Conservation (phyloP, 139 green algal genomes). For the Yamagishiella unicocca region DNA sequence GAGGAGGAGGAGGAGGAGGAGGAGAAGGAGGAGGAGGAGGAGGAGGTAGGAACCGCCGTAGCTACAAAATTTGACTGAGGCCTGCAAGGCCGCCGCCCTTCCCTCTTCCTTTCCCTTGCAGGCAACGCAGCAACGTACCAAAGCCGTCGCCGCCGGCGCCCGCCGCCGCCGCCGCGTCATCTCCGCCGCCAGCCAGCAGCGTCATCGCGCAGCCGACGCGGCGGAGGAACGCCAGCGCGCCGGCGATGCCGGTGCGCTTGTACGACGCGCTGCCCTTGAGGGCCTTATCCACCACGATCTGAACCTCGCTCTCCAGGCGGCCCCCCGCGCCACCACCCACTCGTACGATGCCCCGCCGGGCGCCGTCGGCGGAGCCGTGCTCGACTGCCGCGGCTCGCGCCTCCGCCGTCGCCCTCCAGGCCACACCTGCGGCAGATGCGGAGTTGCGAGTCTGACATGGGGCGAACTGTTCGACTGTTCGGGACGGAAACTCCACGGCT, state of each 20-base stretch:
- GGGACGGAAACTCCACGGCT: too few species aligned
- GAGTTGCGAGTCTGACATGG: neutral
- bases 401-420: neutral
- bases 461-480: neutral
- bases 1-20: neutral
- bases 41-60: too few species aligned
- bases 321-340: constrained; percentile 4
- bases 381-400: neutral
- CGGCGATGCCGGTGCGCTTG: constrained; percentile 61
- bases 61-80: too few species aligned
- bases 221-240: constrained; percentile 48
- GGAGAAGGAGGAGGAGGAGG: neutral
- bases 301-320: constrained; percentile 57
- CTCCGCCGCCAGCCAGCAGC: constrained; percentile 6
- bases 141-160: neutral
- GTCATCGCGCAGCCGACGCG: neutral
- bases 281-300: constrained; percentile 58
- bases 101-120: too few species aligned
- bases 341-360: neutral
- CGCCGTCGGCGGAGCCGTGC: neutral
- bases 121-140: too few species aligned
- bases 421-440: constrained; percentile 12
- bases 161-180: neutral
- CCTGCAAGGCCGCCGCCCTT: too few species aligned
- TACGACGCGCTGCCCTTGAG: constrained; percentile 46